Evolutionary conservation across 2,329 filamentous ascomycete genomes (phyloP).

Genomic region (Ceratocystis colombiana): DNA sequence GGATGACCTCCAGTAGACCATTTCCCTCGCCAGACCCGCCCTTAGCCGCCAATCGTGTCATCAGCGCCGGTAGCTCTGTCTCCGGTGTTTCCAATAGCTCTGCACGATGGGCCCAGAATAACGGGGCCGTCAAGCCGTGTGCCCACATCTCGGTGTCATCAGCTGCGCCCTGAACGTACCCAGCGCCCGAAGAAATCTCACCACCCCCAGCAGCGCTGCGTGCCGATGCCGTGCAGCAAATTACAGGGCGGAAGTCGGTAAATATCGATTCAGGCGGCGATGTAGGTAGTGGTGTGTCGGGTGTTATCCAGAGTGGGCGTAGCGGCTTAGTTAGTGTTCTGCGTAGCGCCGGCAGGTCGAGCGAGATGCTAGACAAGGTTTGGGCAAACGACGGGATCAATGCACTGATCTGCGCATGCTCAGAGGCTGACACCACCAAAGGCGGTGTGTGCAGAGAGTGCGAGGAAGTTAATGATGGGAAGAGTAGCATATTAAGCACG

Average conservation of each 20-base stretch:
- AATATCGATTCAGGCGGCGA: slow-evolving; percentile 35
- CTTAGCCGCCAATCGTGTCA: slow-evolving; percentile 35
- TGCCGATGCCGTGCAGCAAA: slow-evolving; percentile 78
- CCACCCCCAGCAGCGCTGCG: slow-evolving; percentile 56
- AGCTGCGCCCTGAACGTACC: slow-evolving; percentile 85
- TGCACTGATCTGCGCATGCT: slow-evolving; percentile 66
- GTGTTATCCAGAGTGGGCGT: slow-evolving; percentile 69
- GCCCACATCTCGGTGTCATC: slow-evolving; percentile 96
- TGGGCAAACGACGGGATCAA: slow-evolving; percentile 47
- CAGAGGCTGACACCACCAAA: slow-evolving; percentile 60
- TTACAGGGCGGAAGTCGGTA: slow-evolving; percentile 55
- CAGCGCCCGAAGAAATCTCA: slow-evolving; percentile 46
- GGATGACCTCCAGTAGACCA: slow-evolving; percentile 31
- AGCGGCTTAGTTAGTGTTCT: slow-evolving; percentile 58
- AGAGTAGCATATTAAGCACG: slow-evolving; percentile 70
- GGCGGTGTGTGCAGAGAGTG: slow-evolving; percentile 60
- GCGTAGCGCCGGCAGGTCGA: slow-evolving; percentile 48
- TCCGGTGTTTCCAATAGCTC: slow-evolving; percentile 55
- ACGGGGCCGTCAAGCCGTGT: slow-evolving; percentile 58
- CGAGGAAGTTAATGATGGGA: slow-evolving; percentile 42
- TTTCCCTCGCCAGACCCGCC: slow-evolving; percentile 26
- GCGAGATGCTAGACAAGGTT: slow-evolving; percentile 45
- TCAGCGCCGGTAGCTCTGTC: slow-evolving; percentile 47
- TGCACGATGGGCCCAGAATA: slow-evolving; percentile 68
- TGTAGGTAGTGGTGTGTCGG: slow-evolving; percentile 44